Conservation (phyloP, 176 grass and related monocot genomes). For the Melocanna baccifera region DNA sequence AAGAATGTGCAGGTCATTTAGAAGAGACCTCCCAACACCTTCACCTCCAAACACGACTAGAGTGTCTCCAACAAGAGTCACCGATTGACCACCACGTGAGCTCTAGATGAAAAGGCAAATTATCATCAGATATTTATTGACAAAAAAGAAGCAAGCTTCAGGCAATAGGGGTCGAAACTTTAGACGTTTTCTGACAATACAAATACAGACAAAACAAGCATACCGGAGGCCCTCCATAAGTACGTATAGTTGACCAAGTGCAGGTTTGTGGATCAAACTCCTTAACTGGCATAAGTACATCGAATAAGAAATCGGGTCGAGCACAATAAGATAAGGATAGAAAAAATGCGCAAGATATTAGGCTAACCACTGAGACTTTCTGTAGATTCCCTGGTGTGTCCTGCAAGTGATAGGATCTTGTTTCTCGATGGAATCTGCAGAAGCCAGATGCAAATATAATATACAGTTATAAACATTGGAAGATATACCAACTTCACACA, state of each 20-base stretch:
- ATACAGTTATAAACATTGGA: constrained; percentile 15
- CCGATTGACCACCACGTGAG: constrained; percentile 89
- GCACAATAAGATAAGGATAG: not conserved
- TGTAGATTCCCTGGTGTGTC: constrained; percentile 71
- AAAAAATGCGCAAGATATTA: constrained; percentile 3
- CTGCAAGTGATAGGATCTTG: constrained; percentile 81
- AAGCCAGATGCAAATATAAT: constrained; percentile 9
- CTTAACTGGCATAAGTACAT: constrained; percentile 56
- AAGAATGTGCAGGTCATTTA: constrained; percentile 93
- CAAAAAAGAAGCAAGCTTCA: constrained; percentile 2
- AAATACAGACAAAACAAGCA: constrained; percentile 30
- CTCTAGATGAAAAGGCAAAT: constrained; percentile 47
- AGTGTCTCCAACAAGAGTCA: constrained; percentile 78
- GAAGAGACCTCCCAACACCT: constrained; percentile 82
- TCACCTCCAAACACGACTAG: constrained; percentile 91
- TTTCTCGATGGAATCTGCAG: constrained; percentile 73
- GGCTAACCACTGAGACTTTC: constrained; percentile 72
- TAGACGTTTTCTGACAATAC: not conserved
- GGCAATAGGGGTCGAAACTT: not conserved
- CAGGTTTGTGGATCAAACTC: constrained; percentile 83
- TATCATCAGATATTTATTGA: not conserved
- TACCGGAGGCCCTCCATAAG: constrained; percentile 89
- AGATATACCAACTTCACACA: not conserved
- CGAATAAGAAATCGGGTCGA: not conserved
- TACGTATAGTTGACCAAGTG: constrained; percentile 77